Evolutionary conservation across 805 yeast species (phyloP), one percentile per base, ranked within the genome.

Genomic region (Kazachstania bromeliacearum): DNA sequence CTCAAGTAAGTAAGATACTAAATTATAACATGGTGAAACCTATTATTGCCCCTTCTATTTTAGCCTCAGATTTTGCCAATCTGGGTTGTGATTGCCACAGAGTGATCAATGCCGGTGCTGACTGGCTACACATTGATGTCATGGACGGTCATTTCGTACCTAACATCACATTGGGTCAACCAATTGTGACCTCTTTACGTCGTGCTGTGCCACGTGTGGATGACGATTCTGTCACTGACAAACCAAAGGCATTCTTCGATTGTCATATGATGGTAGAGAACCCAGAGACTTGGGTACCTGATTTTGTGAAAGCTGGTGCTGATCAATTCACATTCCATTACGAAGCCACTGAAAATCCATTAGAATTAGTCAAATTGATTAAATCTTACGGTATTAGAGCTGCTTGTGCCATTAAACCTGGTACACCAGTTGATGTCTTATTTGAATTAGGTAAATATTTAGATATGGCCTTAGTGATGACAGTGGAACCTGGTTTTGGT

Each of bases 71-170:
- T 59, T 92, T 89, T 55, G 79, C 96, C 47, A 74, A 85, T 49
- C 64, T 92, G 42, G 96, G 94, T 34, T 75, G 85, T 47, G 89
- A 88, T 44, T 85, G 96, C 62, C 81, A 80, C 54, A 70, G 72
- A 40, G 81, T 88, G 64, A 77, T 85, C 54, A 73, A 75, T 35
- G 70, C 80, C 38, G 80, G 83, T 17, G 94, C 96, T 15, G 95
- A 89, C 52, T 92, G 99, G 99, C 77, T 92, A 43, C 99, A 92
- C 62, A 77, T 92, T 36, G 99, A 92, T 62, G 89, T 92, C 33
- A 92, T 92, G 99, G 99, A 92, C 59, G 98, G 98, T 33, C 88
- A 89, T 62, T 92, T 92, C 57, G 99, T 92, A 34, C 98, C 98
- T 47, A 92, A 92, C 65, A 80, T 92, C 46, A 79, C 96, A 1